phyloP scores from a whole-genome alignment of 1,284 basidiomycete species.

The Gymnopus androsaceus region DNA sequence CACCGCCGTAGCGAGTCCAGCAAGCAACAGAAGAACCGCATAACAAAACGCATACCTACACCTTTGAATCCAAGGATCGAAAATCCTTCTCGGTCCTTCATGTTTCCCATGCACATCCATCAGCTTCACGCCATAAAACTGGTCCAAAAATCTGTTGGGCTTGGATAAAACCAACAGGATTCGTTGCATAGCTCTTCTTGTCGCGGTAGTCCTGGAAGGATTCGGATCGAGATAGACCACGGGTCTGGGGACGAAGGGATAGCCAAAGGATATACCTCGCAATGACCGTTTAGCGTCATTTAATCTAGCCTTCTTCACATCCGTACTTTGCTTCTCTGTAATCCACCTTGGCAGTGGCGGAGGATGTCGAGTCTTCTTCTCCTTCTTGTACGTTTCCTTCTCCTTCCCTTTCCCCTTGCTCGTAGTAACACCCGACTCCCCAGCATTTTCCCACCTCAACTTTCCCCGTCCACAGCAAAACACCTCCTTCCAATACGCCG shows the following conservation, averaged over 20 bases:
- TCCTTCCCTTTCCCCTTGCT: slow-evolving; percentile 18
- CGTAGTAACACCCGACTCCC: slow-evolving; percentile 9
- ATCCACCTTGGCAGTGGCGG: slow-evolving; percentile 46
- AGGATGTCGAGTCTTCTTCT: neutral
- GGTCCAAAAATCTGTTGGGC: slow-evolving; percentile 41
- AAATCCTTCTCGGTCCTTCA: slow-evolving; percentile 43
- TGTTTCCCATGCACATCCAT: slow-evolving; percentile 41
- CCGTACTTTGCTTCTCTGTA: slow-evolving; percentile 43
- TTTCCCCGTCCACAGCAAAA: slow-evolving; percentile 27
- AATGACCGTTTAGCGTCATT: slow-evolving; percentile 46
- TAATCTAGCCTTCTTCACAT: slow-evolving; percentile 40
- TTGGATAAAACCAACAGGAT: slow-evolving; percentile 29
- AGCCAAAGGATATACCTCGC: slow-evolving; percentile 47
- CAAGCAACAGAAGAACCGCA: slow-evolving; percentile 35
- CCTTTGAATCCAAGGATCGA: slow-evolving; percentile 52
- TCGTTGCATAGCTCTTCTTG: slow-evolving; percentile 15
- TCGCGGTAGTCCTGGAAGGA: slow-evolving; percentile 12
- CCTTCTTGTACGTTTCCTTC: slow-evolving; percentile 14
- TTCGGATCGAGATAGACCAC: slow-evolving; percentile 4
- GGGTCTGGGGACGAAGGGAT: slow-evolving; percentile 46
- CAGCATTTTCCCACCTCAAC: slow-evolving; percentile 17
- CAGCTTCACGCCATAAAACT: slow-evolving; percentile 43
- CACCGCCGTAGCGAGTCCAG: slow-evolving; percentile 38
- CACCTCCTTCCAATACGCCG: slow-evolving; percentile 33
- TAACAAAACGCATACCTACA: slow-evolving; percentile 50